Evolutionary conservation across 768 basidiomycete species (phyloP).

Genomic region (Lactifluus piperatus): DNA sequence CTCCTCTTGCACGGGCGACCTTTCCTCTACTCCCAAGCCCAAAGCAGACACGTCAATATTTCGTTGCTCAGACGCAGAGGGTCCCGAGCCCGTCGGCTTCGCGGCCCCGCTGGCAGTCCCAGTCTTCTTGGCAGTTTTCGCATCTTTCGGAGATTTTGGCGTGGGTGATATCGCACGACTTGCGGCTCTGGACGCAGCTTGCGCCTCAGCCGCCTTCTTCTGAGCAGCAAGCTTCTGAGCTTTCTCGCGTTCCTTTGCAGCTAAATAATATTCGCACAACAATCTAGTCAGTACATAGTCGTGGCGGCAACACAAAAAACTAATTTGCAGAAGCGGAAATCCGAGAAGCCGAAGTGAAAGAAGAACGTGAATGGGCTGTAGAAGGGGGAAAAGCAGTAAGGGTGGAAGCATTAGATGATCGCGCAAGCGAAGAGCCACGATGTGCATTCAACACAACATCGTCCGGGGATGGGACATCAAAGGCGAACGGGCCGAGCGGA

Average conservation of each 20-base stretch:
- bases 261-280: slow-evolving; percentile 35
- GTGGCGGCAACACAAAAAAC: slow-evolving; percentile 15
- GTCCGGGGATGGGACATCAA: slow-evolving; percentile 86
- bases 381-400: slow-evolving; percentile 22
- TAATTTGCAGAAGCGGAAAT: slow-evolving; percentile 28
- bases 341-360: slow-evolving; percentile 28
- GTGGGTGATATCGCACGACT: slow-evolving; percentile 18
- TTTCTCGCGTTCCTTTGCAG: slow-evolving; percentile 74
- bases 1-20: slow-evolving; percentile 36
- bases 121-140: slow-evolving; percentile 36
- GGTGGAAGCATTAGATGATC: slow-evolving; percentile 18
- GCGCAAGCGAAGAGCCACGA: slow-evolving; percentile 55
- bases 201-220: slow-evolving; percentile 34
- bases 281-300: slow-evolving; percentile 28
- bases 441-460: slow-evolving; percentile 79
- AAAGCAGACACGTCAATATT: slow-evolving; percentile 67
- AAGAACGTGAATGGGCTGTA: slow-evolving; percentile 18
- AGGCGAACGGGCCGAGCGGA: slow-evolving; percentile 39
- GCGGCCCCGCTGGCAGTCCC: slow-evolving; percentile 21
- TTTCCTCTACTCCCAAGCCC: slow-evolving; percentile 48
- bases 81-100: slow-evolving; percentile 24
- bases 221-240: slow-evolving; percentile 45
- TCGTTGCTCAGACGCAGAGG: slow-evolving; percentile 45
- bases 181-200: slow-evolving; percentile 12
- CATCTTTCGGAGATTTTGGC: slow-evolving; percentile 5